Base-by-base conservation (phyloP, 78 protist genomes). In the Guillardia theta region DNA sequence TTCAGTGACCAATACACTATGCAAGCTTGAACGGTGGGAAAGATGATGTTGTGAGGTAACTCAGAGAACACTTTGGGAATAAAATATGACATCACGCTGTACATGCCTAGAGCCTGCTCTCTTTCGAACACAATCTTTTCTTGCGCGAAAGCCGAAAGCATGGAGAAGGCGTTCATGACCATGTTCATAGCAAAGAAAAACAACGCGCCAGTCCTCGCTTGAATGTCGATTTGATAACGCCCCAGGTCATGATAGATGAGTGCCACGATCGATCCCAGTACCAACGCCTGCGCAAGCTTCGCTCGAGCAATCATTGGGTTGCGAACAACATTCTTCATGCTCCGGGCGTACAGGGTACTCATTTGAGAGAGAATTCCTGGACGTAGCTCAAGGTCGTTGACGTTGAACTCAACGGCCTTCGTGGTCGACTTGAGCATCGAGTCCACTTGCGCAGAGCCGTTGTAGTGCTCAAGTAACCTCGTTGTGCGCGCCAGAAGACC, bases 151-250 rank as follows among this genome's bases (percentile, higher is more conserved):
- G 22, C 88, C 36, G 44, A 24, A 48, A 78, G 48, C 41, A 78
- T 48, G 88, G 53, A 36, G 88, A 78, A 41, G 88, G 48, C 19
- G 88, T 36, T n/a, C 53, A 43, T 43, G 39, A 78, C 48, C 53
- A 46, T 19, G 93, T 41, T 90, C 93, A 90, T 90, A 36, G 21
- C 36, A 24, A 8, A 41, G 93, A 90, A 90, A 62, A 90, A 90
- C 58, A 90, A 47, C 24, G 64, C 53, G 48, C 93, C 93, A 27
- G 50, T 41, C 47, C 93, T 4, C 33, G 12, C 1, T 6, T 90
- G 93, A 21, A 90, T n/a, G 39, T 30, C 0, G 12, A 1, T 9
- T 47, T 90, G 93, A 47, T 90, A 24, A n/a, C n/a, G 2, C 15
- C 47, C 77, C 45, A 90, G 46, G 39, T 48, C 48, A 21, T 30